Percentiles rank a stretch among this genome's conserved stretches.
Evolutionary conservation across 768 basidiomycete species (phyloP).

Genomic region (Suillus decipiens): DNA sequence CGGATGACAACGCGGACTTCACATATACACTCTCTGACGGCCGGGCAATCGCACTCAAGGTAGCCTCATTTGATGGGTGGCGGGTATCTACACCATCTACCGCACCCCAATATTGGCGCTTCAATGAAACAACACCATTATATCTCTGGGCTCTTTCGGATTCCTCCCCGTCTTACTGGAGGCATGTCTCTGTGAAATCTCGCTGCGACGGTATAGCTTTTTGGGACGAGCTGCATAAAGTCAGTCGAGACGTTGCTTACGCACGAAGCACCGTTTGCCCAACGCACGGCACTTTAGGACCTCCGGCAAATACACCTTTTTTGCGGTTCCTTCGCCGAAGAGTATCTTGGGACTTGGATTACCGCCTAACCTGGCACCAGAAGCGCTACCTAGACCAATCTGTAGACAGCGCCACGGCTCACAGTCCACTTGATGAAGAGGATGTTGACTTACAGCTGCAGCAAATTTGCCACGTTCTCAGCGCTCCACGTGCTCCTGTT

Average conservation of each 20-base stretch:
- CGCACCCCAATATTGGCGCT: slow-evolving; percentile 68
- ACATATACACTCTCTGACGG: slow-evolving; percentile 44
- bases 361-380: slow-evolving; percentile 69
- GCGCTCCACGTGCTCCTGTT: slow-evolving; percentile 55
- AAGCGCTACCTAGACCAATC: slow-evolving; percentile 60
- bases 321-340: slow-evolving; percentile 57
- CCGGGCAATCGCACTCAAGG: slow-evolving; percentile 49
- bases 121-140: slow-evolving; percentile 56
- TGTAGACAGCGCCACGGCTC: slow-evolving; percentile 41
- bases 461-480: slow-evolving; percentile 53
- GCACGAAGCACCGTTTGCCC: slow-evolving; percentile 22
- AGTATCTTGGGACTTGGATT: slow-evolving; percentile 60
- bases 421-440: slow-evolving; percentile 51
- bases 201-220: slow-evolving; percentile 44
- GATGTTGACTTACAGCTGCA: slow-evolving; percentile 43
- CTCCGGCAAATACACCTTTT: slow-evolving; percentile 32
- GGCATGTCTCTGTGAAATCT: slow-evolving; percentile 44
- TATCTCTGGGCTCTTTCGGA: slow-evolving; percentile 61
- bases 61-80: slow-evolving; percentile 45
- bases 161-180: slow-evolving; percentile 54
- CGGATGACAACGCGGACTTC: slow-evolving; percentile 43
- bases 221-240: slow-evolving; percentile 59
- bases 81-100: slow-evolving; percentile 42
- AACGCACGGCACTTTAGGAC: slow-evolving; percentile 22
- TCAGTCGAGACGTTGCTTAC: slow-evolving; percentile 42